Base-by-base conservation (phyloP, 768 basidiomycete genomes). In the Gloeopeniophorella convolvens region DNA sequence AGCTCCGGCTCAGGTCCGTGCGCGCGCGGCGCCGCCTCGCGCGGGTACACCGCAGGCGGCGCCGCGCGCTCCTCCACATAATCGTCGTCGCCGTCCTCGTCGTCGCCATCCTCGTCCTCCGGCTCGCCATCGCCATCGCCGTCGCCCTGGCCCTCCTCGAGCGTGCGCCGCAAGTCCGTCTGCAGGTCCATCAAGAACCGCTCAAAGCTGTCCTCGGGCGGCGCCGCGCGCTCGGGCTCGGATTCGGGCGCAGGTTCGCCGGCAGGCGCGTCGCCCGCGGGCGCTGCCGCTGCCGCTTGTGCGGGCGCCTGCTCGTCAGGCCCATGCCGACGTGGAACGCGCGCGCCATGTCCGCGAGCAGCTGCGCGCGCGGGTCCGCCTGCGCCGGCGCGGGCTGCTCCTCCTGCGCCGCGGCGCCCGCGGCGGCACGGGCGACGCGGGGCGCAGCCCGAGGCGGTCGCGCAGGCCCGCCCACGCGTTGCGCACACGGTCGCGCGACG, bases 291-390 rank as follows among this genome's bases (percentile, higher is more conserved):
- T 26, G n/a, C 21, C 23, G n/a, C 27, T 32, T 8, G 15, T 16
- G 20, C 35, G 18, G 28, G 46, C 21, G 18, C 26, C 39, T 32
- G 33, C n/a, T 34, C 48, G 7, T 60, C 59, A 16, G 51, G 2
- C 68, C 68, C 27, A 89, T 71, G 11, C 85, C 85, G 39, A 84
- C 69, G 58, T 86, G 85, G 60, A 89, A 84, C 8, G 85, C 87
- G 24, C 86, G 72, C 21, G 85, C 83, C 83, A 89, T 88, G 64
- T 89, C 86, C 1, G 82, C 78, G 41, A 89, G 72, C 76, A 89
- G 84, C 39, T 79, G 66, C 58, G 87, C 82, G 35, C 85, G 58
- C 0, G 67, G 62, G 62, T 85, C 78, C 37, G 68, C 36, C 5
- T 52, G 42, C 31, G 36, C 20, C 41, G 53, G n/a, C n/a, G n/a